Evolutionary conservation across 2,329 filamentous ascomycete species (phyloP), one percentile per base, ranked within the genome.

Genomic region (Diaporthe eres): DNA sequence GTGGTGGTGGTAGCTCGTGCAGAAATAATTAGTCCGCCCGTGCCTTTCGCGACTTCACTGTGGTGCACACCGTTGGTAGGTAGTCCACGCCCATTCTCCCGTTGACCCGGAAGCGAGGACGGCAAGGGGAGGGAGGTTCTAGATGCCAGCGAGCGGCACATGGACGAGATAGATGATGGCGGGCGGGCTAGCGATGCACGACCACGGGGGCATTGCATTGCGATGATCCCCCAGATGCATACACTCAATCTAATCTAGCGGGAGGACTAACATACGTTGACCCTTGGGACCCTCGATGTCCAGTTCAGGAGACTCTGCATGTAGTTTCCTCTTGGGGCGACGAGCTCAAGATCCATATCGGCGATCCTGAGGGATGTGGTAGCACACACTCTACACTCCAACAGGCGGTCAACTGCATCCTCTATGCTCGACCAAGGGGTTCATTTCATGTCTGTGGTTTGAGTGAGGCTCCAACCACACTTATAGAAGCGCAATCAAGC

Each of bases 121-220:
- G 60, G 60, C 39, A 22, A 22, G 22, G 57, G 57, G 22, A 60
- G 34, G 34, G 22, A 28, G 5, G n/a, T 17, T 44, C 58, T 65
- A 34, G 42, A 65, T 67, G 42, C 42, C 25, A 42, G 53, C 51
- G 37, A 42, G 55, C 60, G 39, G 60, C 25, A 65, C 25, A 47
- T 65, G 61, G 42, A 25, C 61, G 12, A 67, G 61, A 53, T 68
- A 68, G 63, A 68, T 51, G 63, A 68, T 19, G 63, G 44, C 47
- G 44, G 63, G 63, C 47, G 44, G 63, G 63, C 63, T 68, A 68
- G 63, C 13, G 47, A 39, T n/a, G 63, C 63, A 68, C 63, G 31
- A 53, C 63, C 63, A 68, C 12, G 63, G 63, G 63, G 63, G 31
- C 25, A 17, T n/a, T 34, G 25, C 31, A 51, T 51, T 68, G 63